These are phyloP conservation scores for Coccomyxa sp. DNA, from an alignment of 139 green algal species.

Conservation along the genomic window DNA sequence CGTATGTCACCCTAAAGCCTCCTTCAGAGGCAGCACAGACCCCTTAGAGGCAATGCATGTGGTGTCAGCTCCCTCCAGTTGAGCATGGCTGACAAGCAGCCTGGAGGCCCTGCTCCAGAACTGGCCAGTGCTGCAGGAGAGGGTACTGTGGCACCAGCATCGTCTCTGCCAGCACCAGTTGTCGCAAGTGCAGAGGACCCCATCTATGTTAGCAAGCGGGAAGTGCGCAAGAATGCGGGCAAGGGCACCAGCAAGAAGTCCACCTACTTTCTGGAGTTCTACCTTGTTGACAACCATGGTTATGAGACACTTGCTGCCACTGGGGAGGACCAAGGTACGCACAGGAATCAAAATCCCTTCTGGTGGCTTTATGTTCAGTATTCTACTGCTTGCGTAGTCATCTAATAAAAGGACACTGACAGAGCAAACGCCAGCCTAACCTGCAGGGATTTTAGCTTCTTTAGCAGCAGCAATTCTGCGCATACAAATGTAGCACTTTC, in stretches of 20 bases:
- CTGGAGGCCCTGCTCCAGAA: no score
- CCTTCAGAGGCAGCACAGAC: neutral
- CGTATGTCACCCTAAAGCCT: neutral
- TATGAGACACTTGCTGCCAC: conserved; percentile 29
- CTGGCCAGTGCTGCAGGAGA: no score
- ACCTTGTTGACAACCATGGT: conserved; percentile 28
- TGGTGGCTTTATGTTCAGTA: neutral
- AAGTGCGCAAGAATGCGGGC: neutral
- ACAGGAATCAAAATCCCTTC: neutral
- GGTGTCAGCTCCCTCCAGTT: neutral
- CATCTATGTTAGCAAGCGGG: conserved; percentile 15
- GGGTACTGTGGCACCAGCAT: no score
- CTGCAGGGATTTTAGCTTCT: no score
- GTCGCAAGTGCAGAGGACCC: neutral
- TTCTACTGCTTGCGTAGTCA: no score
- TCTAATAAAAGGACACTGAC: no score
- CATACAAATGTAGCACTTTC: no score
- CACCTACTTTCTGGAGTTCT: conserved; percentile 37
- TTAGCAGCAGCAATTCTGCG: no score
- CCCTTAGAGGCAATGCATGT: neutral
- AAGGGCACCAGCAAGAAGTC: conserved; percentile 1
- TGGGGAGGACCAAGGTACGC: conserved; percentile 34
- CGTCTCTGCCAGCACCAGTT: no score
- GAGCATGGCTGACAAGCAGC: neutral
- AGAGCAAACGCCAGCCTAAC: no score